phyloP scores from a whole-genome alignment of 805 yeast genomes.

The Metschnikowia reukaufii region DNA sequence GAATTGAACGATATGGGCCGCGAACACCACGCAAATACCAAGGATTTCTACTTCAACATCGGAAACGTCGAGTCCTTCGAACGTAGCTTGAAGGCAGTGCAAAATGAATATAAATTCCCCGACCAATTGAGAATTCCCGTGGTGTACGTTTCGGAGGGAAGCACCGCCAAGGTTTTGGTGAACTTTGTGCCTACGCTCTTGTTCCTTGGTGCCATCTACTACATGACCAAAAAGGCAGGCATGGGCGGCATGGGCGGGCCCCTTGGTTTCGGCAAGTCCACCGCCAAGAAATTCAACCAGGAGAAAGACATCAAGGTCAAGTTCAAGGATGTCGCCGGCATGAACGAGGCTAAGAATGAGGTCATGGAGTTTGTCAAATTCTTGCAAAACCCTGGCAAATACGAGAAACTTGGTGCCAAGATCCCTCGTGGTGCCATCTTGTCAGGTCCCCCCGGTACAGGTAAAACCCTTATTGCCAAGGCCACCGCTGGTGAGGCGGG shows the following conservation, averaged over 20 bases:
- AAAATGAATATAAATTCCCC: conserved; percentile 63
- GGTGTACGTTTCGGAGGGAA: conserved; percentile 70
- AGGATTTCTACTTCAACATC: conserved; percentile 58
- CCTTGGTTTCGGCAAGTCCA: conserved; percentile 79
- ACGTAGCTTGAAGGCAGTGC: conserved; percentile 71
- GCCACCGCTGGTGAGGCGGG: conserved; percentile 99
- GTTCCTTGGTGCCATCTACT: conserved; percentile 85
- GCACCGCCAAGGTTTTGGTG: conserved; percentile 57
- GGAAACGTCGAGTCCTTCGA: conserved; percentile 92
- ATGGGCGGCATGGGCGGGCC: conserved; percentile 54
- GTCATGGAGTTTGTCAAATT: conserved; percentile 97
- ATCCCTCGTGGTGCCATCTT: conserved; percentile 97
- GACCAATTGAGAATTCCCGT: conserved; percentile 76
- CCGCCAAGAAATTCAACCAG: conserved; percentile 87
- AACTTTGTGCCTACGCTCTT: conserved; percentile 87
- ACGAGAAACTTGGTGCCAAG: conserved; percentile 92
- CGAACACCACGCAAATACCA: conserved; percentile 32
- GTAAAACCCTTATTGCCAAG: conserved; percentile 93
- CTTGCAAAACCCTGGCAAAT: conserved; percentile 84
- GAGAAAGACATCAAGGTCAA: conserved; percentile 87
- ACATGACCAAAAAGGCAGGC: conserved; percentile 69
- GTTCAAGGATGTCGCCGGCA: conserved; percentile 96
- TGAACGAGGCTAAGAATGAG: conserved; percentile 95
- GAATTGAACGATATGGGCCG: conserved; percentile 63
- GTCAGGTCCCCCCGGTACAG: conserved; percentile 99